Evolutionary conservation across 257 asterid species (phyloP), one percentile per base, ranked within the genome.

Genomic region (Euphrasia confusa): DNA sequence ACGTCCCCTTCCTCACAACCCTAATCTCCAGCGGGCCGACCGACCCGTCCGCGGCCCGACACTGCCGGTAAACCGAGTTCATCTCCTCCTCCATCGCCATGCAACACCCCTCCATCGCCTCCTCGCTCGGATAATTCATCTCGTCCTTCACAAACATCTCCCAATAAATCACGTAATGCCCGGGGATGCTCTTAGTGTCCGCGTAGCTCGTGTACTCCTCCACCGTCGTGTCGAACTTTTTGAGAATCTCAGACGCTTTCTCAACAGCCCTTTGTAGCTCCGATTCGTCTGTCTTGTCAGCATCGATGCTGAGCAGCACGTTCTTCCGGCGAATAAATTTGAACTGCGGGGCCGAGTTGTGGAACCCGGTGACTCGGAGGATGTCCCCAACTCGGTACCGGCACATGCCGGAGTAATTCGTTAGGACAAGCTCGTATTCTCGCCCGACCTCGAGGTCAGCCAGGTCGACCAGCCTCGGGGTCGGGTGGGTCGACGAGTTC

Each of bases 371-470:
- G 48, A 77, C 82, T 26, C 70, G 72, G 33, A 78, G 80, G 26
- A 78, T 69, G 53, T 78, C 83, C 5, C 83, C 83, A 13, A 78
- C 78, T 2, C 78, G 66, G 73, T 78, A 78, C 2, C 83, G 80
- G 58, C 76, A 74, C 50, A 78, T 39, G 13, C 83, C 83, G 1
- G 76, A 13, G 54, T 73, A 68, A 0, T 74, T 73, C 7, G 71
- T 73, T 21, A 73, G 67, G 1, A 73, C 78, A 13, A 73, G 74
- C 60, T 73, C 78, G 49, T 73, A 73, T 45, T 73, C 78, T 35
- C 58, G 68, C 3, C 78, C 78, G 3, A 58, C 65, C 2, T 73
- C 78, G 9, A 73, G 56, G 13, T 68, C 67, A 0, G 78, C 73
- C 15, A 73, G 62, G 45, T 74, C 83, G 53, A 78, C 74, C 6